Conservation (phyloP, 345 rosid species). For the Eucalyptus shirleyi region DNA sequence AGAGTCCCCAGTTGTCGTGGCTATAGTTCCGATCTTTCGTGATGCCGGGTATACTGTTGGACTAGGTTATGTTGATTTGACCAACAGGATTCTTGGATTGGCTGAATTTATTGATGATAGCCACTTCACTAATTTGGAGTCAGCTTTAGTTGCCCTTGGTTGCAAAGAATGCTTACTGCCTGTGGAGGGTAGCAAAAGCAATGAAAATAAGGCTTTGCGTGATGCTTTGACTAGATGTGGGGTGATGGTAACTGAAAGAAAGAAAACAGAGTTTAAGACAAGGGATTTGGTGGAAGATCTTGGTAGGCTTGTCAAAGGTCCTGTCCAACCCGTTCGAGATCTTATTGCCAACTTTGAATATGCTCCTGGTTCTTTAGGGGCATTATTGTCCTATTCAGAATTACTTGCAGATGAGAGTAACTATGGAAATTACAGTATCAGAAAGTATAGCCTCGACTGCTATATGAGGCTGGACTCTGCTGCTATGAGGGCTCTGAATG, state of each 20-base stretch:
- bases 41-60: slow-evolving; percentile 68
- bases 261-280: slow-evolving; percentile 72
- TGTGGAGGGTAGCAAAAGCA: slow-evolving; percentile 44
- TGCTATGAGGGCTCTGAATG: slow-evolving; percentile 92
- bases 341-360: slow-evolving; percentile 71
- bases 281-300: slow-evolving; percentile 91
- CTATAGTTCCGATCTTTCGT: slow-evolving; percentile 51
- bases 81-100: slow-evolving; percentile 65
- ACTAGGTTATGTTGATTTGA: slow-evolving; percentile 75
- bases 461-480: slow-evolving; percentile 92
- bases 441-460: slow-evolving; percentile 48
- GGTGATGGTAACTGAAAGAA: slow-evolving; percentile 88
- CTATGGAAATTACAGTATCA: slow-evolving; percentile 65
- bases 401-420: slow-evolving; percentile 75
- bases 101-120: slow-evolving; percentile 94
- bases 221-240: slow-evolving; percentile 66
- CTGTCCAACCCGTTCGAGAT: slow-evolving; percentile 78
- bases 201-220: slow-evolving; percentile 36
- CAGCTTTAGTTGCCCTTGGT: slow-evolving; percentile 84
- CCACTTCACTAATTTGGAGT: slow-evolving; percentile 87
- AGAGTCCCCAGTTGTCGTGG: slow-evolving; percentile 76
- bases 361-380: slow-evolving; percentile 84
- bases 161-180: slow-evolving; percentile 97
- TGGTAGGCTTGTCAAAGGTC: slow-evolving; percentile 74
- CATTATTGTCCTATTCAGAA: slow-evolving; percentile 69